Evolutionary conservation across 2,329 filamentous ascomycete species (phyloP), one percentile per base, ranked within the genome.

Genomic region (Ophiostoma ips): DNA sequence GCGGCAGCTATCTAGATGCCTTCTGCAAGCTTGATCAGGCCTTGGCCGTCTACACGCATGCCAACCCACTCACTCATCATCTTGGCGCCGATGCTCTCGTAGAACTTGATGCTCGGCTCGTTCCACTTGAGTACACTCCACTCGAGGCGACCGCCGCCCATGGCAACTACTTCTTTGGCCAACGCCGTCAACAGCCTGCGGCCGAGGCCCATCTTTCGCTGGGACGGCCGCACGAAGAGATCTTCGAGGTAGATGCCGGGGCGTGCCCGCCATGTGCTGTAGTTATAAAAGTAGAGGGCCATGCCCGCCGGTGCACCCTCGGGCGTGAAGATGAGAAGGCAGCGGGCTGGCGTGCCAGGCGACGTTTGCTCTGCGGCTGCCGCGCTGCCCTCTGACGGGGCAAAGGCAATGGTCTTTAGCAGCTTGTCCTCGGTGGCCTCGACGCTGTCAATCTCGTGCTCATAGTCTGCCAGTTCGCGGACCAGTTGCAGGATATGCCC

Each of bases 91-190:
- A 81, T 75, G 52, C 70, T 73, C 64, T 81, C 72, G 63, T 96
- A 96, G 61, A 96, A 95, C 58, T 81, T 72, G 68, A 96, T 84
- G 63, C 84, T 89, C 8, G 87, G 85, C 70, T 86, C 78, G 62
- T 96, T 96, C 88, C 88, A 95, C 68, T 86, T 90, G 59, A 95
- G 66, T 55, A 95, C 92, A 56, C 75, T 81, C 90, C 90, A 96
- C 62, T 96, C 89, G 50, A 96, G 67, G 52, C 90, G 73, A 8
- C 75, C 80, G 1, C 88, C 88, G 3, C 76, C 72, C 56, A 89
- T 82, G 49, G 75, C 73, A 49, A 84, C 61, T 3, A 87, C 81
- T 68, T 95, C 85, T 60, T 76, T 78, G n/a, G 89, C 90, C 62
- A 95, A 68, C 57, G 79, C 77, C 54, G 76, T 76, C 46, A 96